phyloP scores from a whole-genome alignment of 2,329 filamentous ascomycete genomes.

The Zopfia rhizophila region DNA sequence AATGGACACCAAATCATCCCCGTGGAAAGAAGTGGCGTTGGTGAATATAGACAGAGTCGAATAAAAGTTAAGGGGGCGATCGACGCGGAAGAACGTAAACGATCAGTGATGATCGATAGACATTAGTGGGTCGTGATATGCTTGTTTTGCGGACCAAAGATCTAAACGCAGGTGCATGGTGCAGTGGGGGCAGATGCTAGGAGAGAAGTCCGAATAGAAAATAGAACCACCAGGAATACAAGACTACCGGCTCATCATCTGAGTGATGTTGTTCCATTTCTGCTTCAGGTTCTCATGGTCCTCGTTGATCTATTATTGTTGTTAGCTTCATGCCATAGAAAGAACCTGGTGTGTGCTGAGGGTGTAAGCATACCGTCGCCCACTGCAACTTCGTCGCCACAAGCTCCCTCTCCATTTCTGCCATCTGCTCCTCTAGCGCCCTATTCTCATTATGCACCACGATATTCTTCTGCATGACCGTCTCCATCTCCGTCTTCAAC shows the following conservation, averaged over 20 bases:
- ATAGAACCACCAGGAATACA: not conserved
- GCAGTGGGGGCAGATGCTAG: conserved; percentile 19
- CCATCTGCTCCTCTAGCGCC: conserved; percentile 85
- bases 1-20: not conserved
- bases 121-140: conserved; percentile 31
- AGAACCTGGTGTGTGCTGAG: not conserved
- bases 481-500: conserved; percentile 86
- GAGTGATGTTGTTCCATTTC: conserved; percentile 59
- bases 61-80: conserved; percentile 36
- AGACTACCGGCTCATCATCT: conserved; percentile 53
- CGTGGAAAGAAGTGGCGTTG: not conserved
- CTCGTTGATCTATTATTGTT: conserved; percentile 53
- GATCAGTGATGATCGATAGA: conserved; percentile 23
- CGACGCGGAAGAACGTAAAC: conserved; percentile 33
- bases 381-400: conserved; percentile 95
- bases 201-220: not conserved
- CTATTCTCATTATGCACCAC: conserved; percentile 96
- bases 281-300: conserved; percentile 61
- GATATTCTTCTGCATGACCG: conserved; percentile 89
- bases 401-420: conserved; percentile 90
- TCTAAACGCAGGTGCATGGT: conserved; percentile 30
- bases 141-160: conserved; percentile 34
- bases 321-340: conserved; percentile 26
- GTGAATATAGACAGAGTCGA: conserved; percentile 45
- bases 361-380: conserved; percentile 78